Evolutionary conservation across 176 grass and related monocot species (phyloP), one percentile per base, ranked within the genome.

Genomic region (Zoysia japonica): DNA sequence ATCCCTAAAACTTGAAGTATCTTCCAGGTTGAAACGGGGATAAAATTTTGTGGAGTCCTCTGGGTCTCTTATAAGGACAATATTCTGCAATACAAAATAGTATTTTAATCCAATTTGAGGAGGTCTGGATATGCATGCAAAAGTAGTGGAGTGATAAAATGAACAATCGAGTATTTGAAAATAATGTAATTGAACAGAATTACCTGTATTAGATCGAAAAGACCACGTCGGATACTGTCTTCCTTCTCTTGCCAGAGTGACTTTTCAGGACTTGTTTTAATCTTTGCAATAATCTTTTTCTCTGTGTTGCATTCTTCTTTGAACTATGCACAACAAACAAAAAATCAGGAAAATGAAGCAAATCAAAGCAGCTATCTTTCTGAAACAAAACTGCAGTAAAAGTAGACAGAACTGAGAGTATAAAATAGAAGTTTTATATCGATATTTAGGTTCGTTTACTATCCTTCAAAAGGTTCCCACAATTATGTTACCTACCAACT

Each of bases 251-350:
- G 63, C 96, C 96, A 99, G 7, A 93, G 79, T 74, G 82, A 93
- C 74, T 90, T 99, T 80, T 93, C 92, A 46, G 88, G 78, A 83
- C 88, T 89, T 57, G 79, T 86, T 87, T 99, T 89, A 73, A 95
- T 67, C 87, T 93, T 99, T 47, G 82, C 51, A 52, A 95, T 80
- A 80, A 99, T 93, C 64, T 99, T 99, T 89, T 93, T 95, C 90
- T 99, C 96, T 42, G 92, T 99, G 79, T 95, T 93, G 86, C 92
- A 99, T 37, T 95, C 96, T 64, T 99, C 96, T 88, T 93, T 99
- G 80, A 99, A 99, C 96, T 99, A 88, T 84, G 84, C 67, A 77
- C 10, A 15, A 70, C n/a, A 56, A 82, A 74, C 39, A 63, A 72
- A 83, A 10, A 46, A 66, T 38, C 28, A 73, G 70, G 47, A 70